Evolutionary conservation across 1,139 yeast species (phyloP).

Genomic region (Schwanniomyces etchellsii): DNA sequence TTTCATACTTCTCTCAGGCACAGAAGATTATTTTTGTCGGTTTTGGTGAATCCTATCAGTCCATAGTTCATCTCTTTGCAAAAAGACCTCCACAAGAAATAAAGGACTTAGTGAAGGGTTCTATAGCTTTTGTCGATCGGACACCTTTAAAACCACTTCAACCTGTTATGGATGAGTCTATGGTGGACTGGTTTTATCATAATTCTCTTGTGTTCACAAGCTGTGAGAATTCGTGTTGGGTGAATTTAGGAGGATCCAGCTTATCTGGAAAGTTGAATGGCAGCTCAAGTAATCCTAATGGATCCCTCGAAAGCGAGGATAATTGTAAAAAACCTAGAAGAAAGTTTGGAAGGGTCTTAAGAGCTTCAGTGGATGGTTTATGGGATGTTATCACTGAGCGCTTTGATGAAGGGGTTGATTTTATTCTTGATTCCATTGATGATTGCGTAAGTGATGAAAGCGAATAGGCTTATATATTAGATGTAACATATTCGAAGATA

Average conservation of each 20-base stretch:
- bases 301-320: slow-evolving; percentile 25
- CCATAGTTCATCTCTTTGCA: slow-evolving; percentile 82
- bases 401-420: slow-evolving; percentile 81
- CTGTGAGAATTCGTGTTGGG: slow-evolving; percentile 75
- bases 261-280: slow-evolving; percentile 11
- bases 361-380: slow-evolving; percentile 66
- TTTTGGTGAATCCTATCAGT: slow-evolving; percentile 83
- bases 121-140: slow-evolving; percentile 66
- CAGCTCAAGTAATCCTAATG: slow-evolving; percentile 10
- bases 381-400: slow-evolving; percentile 76
- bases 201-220: slow-evolving; percentile 82
- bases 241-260: slow-evolving; percentile 24
- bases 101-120: slow-evolving; percentile 60
- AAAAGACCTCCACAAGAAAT: slow-evolving; percentile 61
- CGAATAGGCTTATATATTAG: slow-evolving; percentile 7
- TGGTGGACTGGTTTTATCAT: slow-evolving; percentile 87
- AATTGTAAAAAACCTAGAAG: slow-evolving; percentile 73
- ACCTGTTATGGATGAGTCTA: slow-evolving; percentile 82
- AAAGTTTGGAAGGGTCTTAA: slow-evolving; percentile 83
- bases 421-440: slow-evolving; percentile 70
- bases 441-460: slow-evolving; percentile 31
- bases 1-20: slow-evolving; percentile 65
- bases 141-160: slow-evolving; percentile 68
- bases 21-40: slow-evolving; percentile 77
- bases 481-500: not conserved